Evolutionary conservation across 805 yeast species (phyloP), one percentile per base, ranked within the genome.

Genomic region (Hanseniaspora lachancei): DNA sequence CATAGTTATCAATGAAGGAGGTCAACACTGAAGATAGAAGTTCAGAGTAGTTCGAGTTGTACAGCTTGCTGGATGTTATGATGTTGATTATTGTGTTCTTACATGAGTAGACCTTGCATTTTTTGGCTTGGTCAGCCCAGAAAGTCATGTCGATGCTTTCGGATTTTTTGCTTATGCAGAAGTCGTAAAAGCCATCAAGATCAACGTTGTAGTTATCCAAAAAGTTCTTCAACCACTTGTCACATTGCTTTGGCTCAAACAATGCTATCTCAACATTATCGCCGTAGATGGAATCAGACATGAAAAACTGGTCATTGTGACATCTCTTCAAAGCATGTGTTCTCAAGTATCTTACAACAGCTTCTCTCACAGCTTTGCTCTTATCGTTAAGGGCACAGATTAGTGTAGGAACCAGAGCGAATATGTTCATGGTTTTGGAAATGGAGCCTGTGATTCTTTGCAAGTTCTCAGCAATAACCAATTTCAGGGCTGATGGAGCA

Each of bases 231-330:
- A 78, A 57, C 60, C 86, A 68, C 1, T 61, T 55, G 21, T 67
- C 67, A n/a, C 80, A 79, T 64, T 88, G 95, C 47, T 77, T 77
- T 39, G 88, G 84, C 23, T 82, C 70, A 27, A 86, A 73, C 54
- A 82, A 71, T 27, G 50, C 21, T 18, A 39, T 20, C n/a, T 46
- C 47, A 5, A 44, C 41, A 21, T 32, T n/a, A 3, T 63, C 63
- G 13, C 84, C 88, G 64, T 84, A 89, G 16, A 88, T 72, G 47
- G 74, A 72, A 18, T 77, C 73, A 34, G 74, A 75, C 66, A 83
- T 66, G 59, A 77, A 74, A 55, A 80, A 72, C 62, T 73, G 74
- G 47, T 72, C 70, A 18, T 70, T 59, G 29, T 23, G 36, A 5
- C 46, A 42, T 67, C 75, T 69, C 40, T 65, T 62, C 3, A 70